Evolutionary conservation across 2,329 filamentous ascomycete genomes (phyloP).

Genomic region (Tolypocladium capitatum): DNA sequence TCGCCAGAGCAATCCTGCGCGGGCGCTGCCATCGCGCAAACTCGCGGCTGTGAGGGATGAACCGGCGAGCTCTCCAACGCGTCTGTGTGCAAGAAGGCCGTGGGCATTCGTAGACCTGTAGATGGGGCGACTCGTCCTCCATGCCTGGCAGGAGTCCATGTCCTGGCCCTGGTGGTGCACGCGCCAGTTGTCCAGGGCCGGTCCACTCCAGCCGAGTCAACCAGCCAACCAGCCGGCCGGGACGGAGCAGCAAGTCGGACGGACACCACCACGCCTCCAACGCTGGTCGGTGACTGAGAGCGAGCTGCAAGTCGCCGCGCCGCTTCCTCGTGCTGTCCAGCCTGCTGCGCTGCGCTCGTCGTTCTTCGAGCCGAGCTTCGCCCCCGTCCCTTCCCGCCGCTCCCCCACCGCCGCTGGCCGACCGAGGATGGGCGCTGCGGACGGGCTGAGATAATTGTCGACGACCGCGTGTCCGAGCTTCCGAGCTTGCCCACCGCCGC

Average conservation of each 20-base stretch:
- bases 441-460: slow-evolving; percentile 11
- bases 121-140: neutral
- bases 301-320: neutral
- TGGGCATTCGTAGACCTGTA: neutral
- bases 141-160: too few relatives aligned
- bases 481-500: slow-evolving; percentile 4
- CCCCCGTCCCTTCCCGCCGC: neutral
- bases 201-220: neutral
- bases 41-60: neutral
- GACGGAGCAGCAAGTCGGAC: neutral
- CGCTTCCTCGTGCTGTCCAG: neutral
- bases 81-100: neutral
- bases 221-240: neutral
- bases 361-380: neutral
- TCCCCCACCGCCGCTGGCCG: slow-evolving; percentile 5
- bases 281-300: neutral
- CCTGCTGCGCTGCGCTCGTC: neutral
- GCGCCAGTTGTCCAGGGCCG: neutral
- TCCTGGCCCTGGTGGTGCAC: neutral
- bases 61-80: too few relatives aligned
- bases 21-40: neutral
- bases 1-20: neutral
- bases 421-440: slow-evolving; percentile 20
- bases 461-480: slow-evolving; percentile 14
- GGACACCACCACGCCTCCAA: neutral